phyloP scores from a whole-genome alignment of 2,329 filamentous ascomycete genomes.

The Diplodia intermedia region DNA sequence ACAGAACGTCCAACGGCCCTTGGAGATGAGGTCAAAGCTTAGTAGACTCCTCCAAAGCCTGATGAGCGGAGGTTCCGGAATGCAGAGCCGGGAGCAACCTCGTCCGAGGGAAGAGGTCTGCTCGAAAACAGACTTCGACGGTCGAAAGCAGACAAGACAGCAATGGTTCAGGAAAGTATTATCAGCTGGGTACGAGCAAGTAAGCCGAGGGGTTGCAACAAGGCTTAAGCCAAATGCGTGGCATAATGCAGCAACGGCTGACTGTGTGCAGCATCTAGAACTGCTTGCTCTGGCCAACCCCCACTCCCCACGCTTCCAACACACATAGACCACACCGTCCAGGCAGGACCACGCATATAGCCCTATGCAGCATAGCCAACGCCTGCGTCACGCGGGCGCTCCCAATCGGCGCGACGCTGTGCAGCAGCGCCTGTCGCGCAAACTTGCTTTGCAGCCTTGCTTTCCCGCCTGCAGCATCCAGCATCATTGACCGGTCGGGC shows the following conservation, averaged over 20 bases:
- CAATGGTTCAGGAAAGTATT: not conserved
- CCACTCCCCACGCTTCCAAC: constrained; percentile 21
- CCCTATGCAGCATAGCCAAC: constrained; percentile 5
- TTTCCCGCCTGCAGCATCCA: not conserved
- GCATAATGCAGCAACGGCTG: constrained; percentile 8
- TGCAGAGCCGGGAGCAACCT: constrained; percentile 3
- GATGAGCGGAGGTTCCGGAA: not conserved
- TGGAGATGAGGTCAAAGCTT: not conserved
- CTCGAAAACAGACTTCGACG: not conserved
- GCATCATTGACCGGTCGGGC: constrained; percentile 17
- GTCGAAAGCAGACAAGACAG: not conserved
- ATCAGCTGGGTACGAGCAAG: constrained; percentile 16
- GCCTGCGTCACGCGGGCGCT: constrained; percentile 19
- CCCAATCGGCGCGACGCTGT: not conserved
- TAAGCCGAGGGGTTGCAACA: constrained; percentile 10
- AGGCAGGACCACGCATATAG: constrained; percentile 14
- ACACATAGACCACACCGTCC: not conserved
- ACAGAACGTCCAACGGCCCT: not conserved
- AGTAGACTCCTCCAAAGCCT: not conserved
- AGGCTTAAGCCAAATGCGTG: constrained; percentile 15
- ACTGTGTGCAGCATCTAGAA: constrained; percentile 25
- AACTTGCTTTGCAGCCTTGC: not conserved
- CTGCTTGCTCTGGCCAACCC: constrained; percentile 4
- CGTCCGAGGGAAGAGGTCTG: not conserved
- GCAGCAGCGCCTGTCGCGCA: constrained; percentile 20